Evolutionary conservation across 768 basidiomycete genomes (phyloP), one percentile per base, ranked within the genome.

Genomic region (Termitomyces sp.): DNA sequence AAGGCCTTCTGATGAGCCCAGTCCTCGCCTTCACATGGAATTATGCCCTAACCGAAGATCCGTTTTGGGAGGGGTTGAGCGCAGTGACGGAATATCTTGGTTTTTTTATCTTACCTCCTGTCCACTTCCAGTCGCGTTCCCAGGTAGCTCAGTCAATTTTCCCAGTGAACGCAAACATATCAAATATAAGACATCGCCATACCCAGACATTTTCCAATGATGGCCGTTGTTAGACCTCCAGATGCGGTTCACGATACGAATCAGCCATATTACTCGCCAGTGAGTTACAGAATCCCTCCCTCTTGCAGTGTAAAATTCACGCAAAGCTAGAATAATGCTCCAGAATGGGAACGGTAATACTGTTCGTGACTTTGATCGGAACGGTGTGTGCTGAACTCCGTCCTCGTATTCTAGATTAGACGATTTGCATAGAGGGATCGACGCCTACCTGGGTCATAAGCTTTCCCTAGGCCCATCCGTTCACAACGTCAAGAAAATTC

Each of bases 391-490:
- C 34, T 38, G 15, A 38, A 31, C 10, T n/a, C 17, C 20, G 25
- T 43, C n/a, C 17, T 31, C 3, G 14, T 8, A n/a, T 47, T 40
- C 6, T 9, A 62, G 61, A 34, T 25, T 55, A n/a, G 57, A 63
- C 25, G 57, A 63, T 6, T 36, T 63, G 57, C 61, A 63, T 36
- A 57, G 50, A 6, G 57, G 52, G 11, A 37, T 62, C 3, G 31
- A 55, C 29, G 40, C 15, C 11, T 59, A 59, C n/a, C 8, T 62
- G 10, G 57, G 42, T n/a, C 61, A 59, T 11, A 62, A 56, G 56
- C 47, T 62, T 17, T 59, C 61, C 4, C 49, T 53, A 6, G 31
- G 54, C 7, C 54, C 42, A 34, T 14, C 15, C 10, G 54, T 56
- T 25, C 29, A 42, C 8, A n/a, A 63, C 20, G 45, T 37, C 20